Evolutionary conservation across 345 rosid genomes (phyloP).

Genomic region (Diplotaxis tenuifolia): DNA sequence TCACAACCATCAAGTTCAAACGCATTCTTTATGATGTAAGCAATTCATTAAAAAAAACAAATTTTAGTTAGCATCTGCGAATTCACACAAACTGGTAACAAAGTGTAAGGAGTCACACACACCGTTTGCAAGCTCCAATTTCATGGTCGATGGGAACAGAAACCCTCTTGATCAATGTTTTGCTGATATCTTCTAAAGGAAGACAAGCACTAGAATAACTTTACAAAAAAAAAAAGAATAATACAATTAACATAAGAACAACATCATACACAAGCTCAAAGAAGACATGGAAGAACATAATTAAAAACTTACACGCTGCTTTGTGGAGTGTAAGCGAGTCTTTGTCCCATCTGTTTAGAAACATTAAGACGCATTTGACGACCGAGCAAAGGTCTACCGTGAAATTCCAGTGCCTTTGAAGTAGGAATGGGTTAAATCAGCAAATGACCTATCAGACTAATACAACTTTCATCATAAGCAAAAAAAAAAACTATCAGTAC

Average conservation of each 20-base stretch:
- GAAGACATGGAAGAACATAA: too few relatives aligned
- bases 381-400: constrained; percentile 49
- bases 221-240: too few relatives aligned
- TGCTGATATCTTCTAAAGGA: too few relatives aligned
- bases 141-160: constrained; percentile 64
- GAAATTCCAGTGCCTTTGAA: constrained; percentile 61
- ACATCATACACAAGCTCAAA: too few relatives aligned
- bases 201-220: too few relatives aligned
- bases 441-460: too few relatives aligned
- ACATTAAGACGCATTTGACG: constrained; percentile 68
- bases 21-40: constrained; percentile 61
- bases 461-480: neutral
- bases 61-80: neutral
- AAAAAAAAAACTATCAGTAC: constrained; percentile 32
- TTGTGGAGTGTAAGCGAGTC: too few relatives aligned
- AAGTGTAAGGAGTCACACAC: constrained; percentile 38
- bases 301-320: too few relatives aligned
- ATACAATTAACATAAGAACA: too few relatives aligned
- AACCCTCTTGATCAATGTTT: too few relatives aligned
- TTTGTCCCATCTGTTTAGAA: too few relatives aligned
- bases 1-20: constrained; percentile 59
- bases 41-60: constrained; percentile 45
- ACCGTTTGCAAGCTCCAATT: constrained; percentile 67
- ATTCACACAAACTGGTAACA: neutral
- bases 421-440: neutral